Evolutionary conservation across 768 basidiomycete species (phyloP), one percentile per base, ranked within the genome.

Genomic region (Cantharellus cinnabarinus): DNA sequence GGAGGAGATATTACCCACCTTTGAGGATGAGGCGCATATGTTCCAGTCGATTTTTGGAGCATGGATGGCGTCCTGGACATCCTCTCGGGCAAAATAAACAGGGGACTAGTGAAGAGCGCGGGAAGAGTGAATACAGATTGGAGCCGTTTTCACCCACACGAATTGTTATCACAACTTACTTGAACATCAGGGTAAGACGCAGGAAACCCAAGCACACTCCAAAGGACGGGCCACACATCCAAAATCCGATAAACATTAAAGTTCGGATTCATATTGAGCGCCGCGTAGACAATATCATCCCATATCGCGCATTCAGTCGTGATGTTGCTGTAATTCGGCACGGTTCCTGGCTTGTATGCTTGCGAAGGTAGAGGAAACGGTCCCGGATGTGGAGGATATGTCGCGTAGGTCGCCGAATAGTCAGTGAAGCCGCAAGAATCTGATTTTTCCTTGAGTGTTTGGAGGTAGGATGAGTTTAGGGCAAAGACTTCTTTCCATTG

Each of bases 191-290:
- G 10, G 29, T 10, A 48, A 48, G 44, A 10, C 44, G 29, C 44
- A 48, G 10, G 10, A 48, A 48, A 48, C 44, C 10, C 10, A 48
- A 48, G 29, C 44, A 29, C 44, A 48, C 44, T 29, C 50, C 2
- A 42, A 53, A 57, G 35, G 3, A 53, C 20, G 2, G 5, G 15
- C 2, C 14, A 1, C 56, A 35, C 48, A 38, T 85, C 83, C 68
- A 84, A 83, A 58, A 87, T 83, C 34, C 81, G 77, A 66, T 87
- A 88, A 4, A 85, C 74, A 63, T 87, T 75, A 71, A 87, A 88
- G 0, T 81, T 83, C 0, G 85, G 85, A 64, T 87, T 86, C 62
- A 83, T 69, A 2, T 69, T 57, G 29, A 84, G 62, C 0, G 85
- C 78, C 0, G 76, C 80, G 20, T 79, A 68, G 65, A 82, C 79